Base-by-base conservation (phyloP, 2,329 filamentous ascomycete genomes). In the Colletotrichum tropicicola region DNA sequence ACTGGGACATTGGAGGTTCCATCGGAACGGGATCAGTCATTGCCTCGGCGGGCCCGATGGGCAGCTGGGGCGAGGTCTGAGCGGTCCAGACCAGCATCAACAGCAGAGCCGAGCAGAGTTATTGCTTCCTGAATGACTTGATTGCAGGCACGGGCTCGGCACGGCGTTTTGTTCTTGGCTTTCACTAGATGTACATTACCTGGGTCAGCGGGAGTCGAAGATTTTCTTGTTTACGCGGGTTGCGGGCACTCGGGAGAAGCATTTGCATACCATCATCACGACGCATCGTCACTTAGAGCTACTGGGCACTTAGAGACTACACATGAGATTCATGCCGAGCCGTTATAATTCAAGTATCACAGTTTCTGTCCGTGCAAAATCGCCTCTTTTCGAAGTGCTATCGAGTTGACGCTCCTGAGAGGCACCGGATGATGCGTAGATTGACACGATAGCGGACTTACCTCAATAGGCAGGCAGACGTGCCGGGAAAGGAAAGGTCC, bases 1-100 rank as follows among this genome's bases (percentile, higher is more conserved):
- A 97, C 77, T 98, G 94, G 94, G 94, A 97, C 75, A 88, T 97
- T 69, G 93, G 93, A 25, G 92, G 89, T 6, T 94, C 89, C 70
- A 86, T 93, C 23, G 92, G 92, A 2, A 94, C 92, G 59, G 91
- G 91, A 4, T 92, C 90, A 68, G 83, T 90, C 67, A 87, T 92
- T 75, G 88, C 87, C 2, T 85, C 87, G 49, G 87, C 86, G 39
- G 90, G 89, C 1, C 87, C 86, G 8, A 88, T 92, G 83, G 92
- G 92, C 15, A 90, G 87, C 70, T 96, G 92, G 92, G 92, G 92
- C 9, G 92, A 95, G 78, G 87, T 91, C 25, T 91, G 70, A 77
- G 15, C 25, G 37, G 3, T n/a, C 13, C 5, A 30, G 49, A 54
- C 7, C 35, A 49, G 28, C 27, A 48, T 21, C 44, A 41, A 45